These are phyloP conservation scores for Talaromyces albobiverticillius DNA, from an alignment of 2,329 filamentous ascomycete genomes.

Conservation along the genomic window DNA sequence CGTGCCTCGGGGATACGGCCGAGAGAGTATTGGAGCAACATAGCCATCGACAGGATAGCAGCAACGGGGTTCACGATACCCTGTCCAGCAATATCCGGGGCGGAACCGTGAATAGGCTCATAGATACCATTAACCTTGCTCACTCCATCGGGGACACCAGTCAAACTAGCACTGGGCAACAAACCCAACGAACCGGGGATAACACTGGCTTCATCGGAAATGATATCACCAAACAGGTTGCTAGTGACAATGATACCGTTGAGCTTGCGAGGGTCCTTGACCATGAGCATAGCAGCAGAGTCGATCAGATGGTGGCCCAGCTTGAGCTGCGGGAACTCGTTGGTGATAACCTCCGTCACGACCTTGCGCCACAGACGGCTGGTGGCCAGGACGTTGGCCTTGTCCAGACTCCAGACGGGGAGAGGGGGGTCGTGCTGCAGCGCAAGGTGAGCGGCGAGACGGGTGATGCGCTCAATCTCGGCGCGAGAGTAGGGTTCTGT, in stretches of 20 bases:
- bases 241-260: conserved; percentile 91
- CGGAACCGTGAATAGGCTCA: conserved; percentile 96
- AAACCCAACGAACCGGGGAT: conserved; percentile 89
- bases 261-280: conserved; percentile 83
- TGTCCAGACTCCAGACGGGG: conserved; percentile 84
- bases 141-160: conserved; percentile 81
- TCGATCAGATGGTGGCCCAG: conserved; percentile 90
- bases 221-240: conserved; percentile 95
- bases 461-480: conserved; percentile 85
- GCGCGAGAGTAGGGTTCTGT: conserved; percentile 79
- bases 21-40: conserved; percentile 95
- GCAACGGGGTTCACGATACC: conserved; percentile 91
- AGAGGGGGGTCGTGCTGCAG: conserved; percentile 71
- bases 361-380: conserved; percentile 85
- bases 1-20: conserved; percentile 72
- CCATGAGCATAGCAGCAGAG: conserved; percentile 94
- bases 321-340: conserved; percentile 84
- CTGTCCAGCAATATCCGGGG: conserved; percentile 89
- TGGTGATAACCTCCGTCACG: conserved; percentile 77
- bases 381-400: conserved; percentile 94
- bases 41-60: conserved; percentile 85
- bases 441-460: conserved; percentile 78
- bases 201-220: conserved; percentile 90
- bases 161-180: conserved; percentile 81
- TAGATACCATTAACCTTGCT: conserved; percentile 89